Evolutionary conservation across 2,329 filamentous ascomycete genomes (phyloP), one percentile per base, ranked within the genome.

Genomic region (Cladosporium sp.): DNA sequence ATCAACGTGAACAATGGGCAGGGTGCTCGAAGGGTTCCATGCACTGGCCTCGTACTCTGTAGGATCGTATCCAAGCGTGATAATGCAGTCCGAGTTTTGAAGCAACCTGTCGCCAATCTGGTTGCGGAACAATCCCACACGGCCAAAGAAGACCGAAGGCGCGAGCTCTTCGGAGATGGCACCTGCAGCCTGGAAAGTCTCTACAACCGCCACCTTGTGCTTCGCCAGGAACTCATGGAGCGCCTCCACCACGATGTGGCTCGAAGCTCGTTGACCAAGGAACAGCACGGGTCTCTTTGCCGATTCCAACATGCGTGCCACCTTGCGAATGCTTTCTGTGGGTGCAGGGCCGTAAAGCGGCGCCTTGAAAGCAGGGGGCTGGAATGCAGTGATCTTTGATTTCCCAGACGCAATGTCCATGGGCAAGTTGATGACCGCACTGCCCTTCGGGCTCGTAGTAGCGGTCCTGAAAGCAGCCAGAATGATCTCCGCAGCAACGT

Each of bases 121-220:
- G 67, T 83, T 83, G 5, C 81, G 74, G 76, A 83, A 83, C 2
- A 83, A 75, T 5, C 81, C 81, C 8, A 83, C 78, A 5, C 81
- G 75, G 11, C 81, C 81, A 67, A 78, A 82, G 75, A 82, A 83
- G 10, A 82, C 74, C 56, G 80, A 77, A 44, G 74, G 66, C 1
- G 77, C 76, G 8, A 82, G 74, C 26, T 81, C 78, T 64, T 78
- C 72, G 5, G 80, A 77, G 16, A 83, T 78, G 14, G 80, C 80
- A 8, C 81, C 81, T 1, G 81, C 81, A 1, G 81, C 81, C 71
- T 83, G 81, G 71, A 83, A 83, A 0, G 81, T 83, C 71, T 83
- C 81, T n/a, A 83, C 76, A 1, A 82, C 80, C 1, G 81, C 80
- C 8, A 83, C 76, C 0, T 79, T 79, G 67, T 78, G 76, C 56